Conservation (phyloP, 2,329 filamentous ascomycete genomes). For the Paraconiothyrium brasiliense region DNA sequence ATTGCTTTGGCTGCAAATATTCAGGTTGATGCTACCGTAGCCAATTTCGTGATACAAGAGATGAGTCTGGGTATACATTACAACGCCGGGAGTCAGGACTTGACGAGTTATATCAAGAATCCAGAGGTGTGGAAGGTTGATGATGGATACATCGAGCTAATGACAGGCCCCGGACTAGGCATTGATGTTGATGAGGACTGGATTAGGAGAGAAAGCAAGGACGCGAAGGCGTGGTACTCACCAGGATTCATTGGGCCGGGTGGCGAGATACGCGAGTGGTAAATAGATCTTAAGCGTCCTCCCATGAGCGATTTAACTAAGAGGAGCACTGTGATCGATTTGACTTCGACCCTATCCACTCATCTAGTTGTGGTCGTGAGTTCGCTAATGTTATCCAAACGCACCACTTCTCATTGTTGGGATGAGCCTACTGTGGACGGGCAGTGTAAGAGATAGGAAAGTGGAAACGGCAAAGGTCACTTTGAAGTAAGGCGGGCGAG, state of each 20-base stretch:
- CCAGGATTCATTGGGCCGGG: conserved; percentile 75
- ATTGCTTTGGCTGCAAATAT: conserved; percentile 77
- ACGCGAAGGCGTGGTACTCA: conserved; percentile 70
- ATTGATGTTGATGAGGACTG: conserved; percentile 75
- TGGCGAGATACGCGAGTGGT: conserved; percentile 75
- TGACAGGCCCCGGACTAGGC: conserved; percentile 70
- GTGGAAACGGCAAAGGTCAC: not conserved
- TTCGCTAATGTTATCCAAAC: too few species aligned
- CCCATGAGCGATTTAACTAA: too few species aligned
- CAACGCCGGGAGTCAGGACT: conserved; percentile 60
- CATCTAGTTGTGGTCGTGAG: too few species aligned
- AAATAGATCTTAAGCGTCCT: not conserved
- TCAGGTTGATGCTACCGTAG: conserved; percentile 68
- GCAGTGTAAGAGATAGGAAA: too few species aligned
- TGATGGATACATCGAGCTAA: conserved; percentile 71
- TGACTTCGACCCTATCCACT: too few species aligned
- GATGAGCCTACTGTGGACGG: too few species aligned
- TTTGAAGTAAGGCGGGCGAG: not conserved
- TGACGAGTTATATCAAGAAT: conserved; percentile 71
- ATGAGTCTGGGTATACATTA: conserved; percentile 85
- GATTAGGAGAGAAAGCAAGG: conserved; percentile 67
- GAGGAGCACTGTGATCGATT: too few species aligned
- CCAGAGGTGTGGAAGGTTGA: conserved; percentile 71
- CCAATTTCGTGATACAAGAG: conserved; percentile 77
- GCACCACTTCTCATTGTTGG: too few species aligned